phyloP scores from a whole-genome alignment of 2,329 filamentous ascomycete species.

The Aureobasidium sp. region DNA sequence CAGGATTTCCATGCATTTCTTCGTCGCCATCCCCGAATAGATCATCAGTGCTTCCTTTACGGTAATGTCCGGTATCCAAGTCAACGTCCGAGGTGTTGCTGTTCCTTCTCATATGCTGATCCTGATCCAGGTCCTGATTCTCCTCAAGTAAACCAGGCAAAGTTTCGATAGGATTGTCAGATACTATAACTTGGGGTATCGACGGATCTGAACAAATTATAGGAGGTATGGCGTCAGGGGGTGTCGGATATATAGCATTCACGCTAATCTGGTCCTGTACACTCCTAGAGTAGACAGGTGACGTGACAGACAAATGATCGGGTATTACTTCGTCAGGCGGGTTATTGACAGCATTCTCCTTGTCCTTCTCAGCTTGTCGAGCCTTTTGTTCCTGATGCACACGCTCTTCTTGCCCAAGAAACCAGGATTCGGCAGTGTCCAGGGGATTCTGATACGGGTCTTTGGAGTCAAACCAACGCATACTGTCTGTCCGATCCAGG shows the following conservation, averaged over 20 bases:
- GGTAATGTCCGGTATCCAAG: slow-evolving; percentile 23
- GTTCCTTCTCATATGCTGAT: neutral
- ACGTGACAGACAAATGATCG: slow-evolving; percentile 34
- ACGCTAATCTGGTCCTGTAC: slow-evolving; percentile 30
- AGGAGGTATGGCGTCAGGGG: slow-evolving; percentile 53
- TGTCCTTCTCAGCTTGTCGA: slow-evolving; percentile 35
- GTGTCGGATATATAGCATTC: slow-evolving; percentile 59
- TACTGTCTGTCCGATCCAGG: neutral
- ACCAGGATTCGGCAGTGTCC: slow-evolving; percentile 11
- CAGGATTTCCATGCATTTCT: slow-evolving; percentile 63
- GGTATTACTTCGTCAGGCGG: neutral
- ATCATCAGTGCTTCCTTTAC: slow-evolving; percentile 42
- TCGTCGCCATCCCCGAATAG: slow-evolving; percentile 60
- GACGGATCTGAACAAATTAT: slow-evolving; percentile 17
- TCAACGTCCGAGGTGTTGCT: slow-evolving; percentile 46
- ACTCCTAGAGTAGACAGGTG: slow-evolving; percentile 15
- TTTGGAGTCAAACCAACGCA: slow-evolving; percentile 1
- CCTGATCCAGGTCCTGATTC: neutral
- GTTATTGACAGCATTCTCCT: slow-evolving; percentile 23
- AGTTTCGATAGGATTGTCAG: slow-evolving; percentile 19
- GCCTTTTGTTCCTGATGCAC: slow-evolving; percentile 31
- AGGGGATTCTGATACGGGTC: slow-evolving; percentile 12
- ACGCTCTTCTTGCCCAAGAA: slow-evolving; percentile 9
- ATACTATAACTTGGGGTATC: slow-evolving; percentile 23
- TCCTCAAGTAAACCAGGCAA: neutral